Percentiles rank a stretch among this genome's conserved stretches.
Evolutionary conservation across 1,284 basidiomycete genomes (phyloP).

Genomic region (Ustilago hordei): DNA sequence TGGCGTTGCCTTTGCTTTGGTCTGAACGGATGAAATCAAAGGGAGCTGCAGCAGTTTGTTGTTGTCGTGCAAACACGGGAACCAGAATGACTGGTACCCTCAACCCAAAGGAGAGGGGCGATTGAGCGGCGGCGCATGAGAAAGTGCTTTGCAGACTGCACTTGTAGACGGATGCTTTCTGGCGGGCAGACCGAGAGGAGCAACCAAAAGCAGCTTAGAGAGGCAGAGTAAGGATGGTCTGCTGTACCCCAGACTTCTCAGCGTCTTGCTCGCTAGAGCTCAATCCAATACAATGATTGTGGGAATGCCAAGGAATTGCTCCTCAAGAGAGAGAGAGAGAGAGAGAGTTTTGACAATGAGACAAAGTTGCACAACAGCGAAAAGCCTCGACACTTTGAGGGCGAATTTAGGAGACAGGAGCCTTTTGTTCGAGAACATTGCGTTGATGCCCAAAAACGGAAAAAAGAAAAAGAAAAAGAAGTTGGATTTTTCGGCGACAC

Average conservation of each 20-base stretch:
- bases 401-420: not conserved
- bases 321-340: not conserved
- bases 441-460: not conserved
- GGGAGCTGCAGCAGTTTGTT: not conserved
- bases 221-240: not conserved
- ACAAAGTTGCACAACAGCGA: not conserved
- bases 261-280: too few relatives aligned
- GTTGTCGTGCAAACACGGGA: conserved; percentile 12
- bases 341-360: not conserved
- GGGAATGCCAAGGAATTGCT: conserved; percentile 11
- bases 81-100: conserved; percentile 8
- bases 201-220: not conserved
- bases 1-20: not conserved
- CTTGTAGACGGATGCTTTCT: not conserved
- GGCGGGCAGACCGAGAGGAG: not conserved
- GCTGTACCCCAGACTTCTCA: too few relatives aligned
- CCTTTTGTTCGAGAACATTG: not conserved
- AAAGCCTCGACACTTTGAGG: not conserved
- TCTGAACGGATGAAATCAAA: not conserved
- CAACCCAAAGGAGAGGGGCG: not conserved
- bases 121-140: conserved; percentile 8
- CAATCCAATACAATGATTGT: not conserved
- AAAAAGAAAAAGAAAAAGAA: not conserved
- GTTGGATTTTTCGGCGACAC: conserved; percentile 9
- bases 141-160: not conserved